phyloP scores from a whole-genome alignment of 2,329 filamentous ascomycete species.

The Rhinocladiella similis region DNA sequence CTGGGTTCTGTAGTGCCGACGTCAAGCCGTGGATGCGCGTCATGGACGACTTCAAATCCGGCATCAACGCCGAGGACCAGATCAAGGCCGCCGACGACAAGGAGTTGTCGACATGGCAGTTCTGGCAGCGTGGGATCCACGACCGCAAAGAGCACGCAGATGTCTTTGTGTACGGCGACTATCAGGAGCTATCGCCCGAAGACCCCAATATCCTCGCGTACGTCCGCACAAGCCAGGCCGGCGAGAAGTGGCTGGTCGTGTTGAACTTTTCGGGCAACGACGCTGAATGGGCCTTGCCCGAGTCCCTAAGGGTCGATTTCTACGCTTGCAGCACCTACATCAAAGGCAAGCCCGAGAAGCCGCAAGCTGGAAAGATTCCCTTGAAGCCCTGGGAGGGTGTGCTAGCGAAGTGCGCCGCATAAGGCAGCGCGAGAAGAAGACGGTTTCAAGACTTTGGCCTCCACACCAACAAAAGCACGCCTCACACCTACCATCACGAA shows the following conservation, averaged over 20 bases:
- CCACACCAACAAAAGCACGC: neutral
- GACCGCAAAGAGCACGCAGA: slow-evolving; percentile 27
- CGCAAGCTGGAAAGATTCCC: slow-evolving; percentile 14
- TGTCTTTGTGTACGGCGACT: slow-evolving; percentile 31
- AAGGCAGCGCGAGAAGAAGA: neutral
- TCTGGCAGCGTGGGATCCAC: slow-evolving; percentile 29
- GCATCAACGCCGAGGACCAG: slow-evolving; percentile 62
- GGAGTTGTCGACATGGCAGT: slow-evolving; percentile 29
- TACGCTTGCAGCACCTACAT: slow-evolving; percentile 28
- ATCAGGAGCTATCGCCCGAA: slow-evolving; percentile 23
- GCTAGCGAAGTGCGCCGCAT: slow-evolving; percentile 21
- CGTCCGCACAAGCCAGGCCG: slow-evolving; percentile 14
- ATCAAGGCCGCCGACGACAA: slow-evolving; percentile 32
- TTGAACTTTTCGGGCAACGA: slow-evolving; percentile 31
- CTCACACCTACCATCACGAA: neutral
- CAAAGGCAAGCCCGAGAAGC: slow-evolving; percentile 22
- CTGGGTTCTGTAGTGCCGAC: slow-evolving; percentile 27
- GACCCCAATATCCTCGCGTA: slow-evolving; percentile 26
- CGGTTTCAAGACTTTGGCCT: neutral
- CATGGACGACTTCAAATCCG: slow-evolving; percentile 52
- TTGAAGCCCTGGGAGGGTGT: slow-evolving; percentile 30
- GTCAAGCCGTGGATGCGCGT: slow-evolving; percentile 60
- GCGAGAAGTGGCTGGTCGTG: slow-evolving; percentile 27
- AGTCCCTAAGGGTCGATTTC: slow-evolving; percentile 18
- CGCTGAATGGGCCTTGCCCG: slow-evolving; percentile 26